Percentiles rank a stretch among this genome's conserved stretches.
Conservation (phyloP, 2,329 filamentous ascomycete genomes). For the Ascochyta pisi region DNA sequence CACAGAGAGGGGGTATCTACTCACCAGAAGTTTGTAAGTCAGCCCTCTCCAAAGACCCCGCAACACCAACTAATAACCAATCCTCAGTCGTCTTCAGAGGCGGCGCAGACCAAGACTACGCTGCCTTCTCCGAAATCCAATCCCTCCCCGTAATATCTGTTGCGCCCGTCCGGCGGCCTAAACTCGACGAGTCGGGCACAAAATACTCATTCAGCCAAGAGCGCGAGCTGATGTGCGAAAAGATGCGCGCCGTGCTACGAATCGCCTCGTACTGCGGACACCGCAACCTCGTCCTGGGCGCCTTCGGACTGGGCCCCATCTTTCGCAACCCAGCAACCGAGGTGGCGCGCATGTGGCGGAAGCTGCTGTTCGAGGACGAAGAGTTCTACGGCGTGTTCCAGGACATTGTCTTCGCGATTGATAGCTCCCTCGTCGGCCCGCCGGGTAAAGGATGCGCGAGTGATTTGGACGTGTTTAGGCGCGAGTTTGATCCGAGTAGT, state of each 20-base stretch:
- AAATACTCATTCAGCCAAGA: slow-evolving; percentile 77
- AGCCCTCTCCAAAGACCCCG: background rate
- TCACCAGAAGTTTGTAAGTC: slow-evolving; percentile 70
- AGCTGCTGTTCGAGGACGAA: slow-evolving; percentile 51
- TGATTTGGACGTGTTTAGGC: slow-evolving; percentile 51
- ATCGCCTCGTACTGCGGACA: slow-evolving; percentile 63
- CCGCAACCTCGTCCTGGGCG: slow-evolving; percentile 51
- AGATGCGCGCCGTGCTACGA: slow-evolving; percentile 73
- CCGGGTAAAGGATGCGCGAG: slow-evolving; percentile 42
- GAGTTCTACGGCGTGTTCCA: slow-evolving; percentile 55
- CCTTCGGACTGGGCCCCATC: slow-evolving; percentile 54
- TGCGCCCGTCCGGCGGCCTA: slow-evolving; percentile 74
- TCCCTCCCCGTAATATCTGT: slow-evolving; percentile 76
- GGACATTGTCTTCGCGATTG: slow-evolving; percentile 55
- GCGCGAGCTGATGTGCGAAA: slow-evolving; percentile 73
- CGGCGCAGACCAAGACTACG: slow-evolving; percentile 62
- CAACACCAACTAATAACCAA: background rate
- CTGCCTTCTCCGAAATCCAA: slow-evolving; percentile 54
- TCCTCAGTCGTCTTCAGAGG: slow-evolving; percentile 70
- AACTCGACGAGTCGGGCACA: slow-evolving; percentile 70
- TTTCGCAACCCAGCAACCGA: slow-evolving; percentile 55
- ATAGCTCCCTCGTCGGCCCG: slow-evolving; percentile 44
- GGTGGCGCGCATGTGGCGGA: slow-evolving; percentile 55
- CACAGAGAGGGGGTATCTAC: slow-evolving; percentile 72
- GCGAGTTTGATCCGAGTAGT: slow-evolving; percentile 48